Evolutionary conservation across 2,329 filamentous ascomycete species (phyloP).

Genomic region (Drechslerella stenobrocha): DNA sequence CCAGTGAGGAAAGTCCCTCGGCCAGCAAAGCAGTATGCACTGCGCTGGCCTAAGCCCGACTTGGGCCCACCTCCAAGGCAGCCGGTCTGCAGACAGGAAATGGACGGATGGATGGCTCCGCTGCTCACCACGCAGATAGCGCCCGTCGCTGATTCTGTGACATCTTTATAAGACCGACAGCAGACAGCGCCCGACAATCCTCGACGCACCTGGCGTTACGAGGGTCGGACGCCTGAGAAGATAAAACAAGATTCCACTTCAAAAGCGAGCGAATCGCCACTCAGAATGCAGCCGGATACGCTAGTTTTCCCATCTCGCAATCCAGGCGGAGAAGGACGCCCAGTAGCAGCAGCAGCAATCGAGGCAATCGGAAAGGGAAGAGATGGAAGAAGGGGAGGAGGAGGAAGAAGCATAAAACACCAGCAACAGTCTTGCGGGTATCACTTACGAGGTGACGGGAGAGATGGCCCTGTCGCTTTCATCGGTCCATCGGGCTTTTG

Average conservation of each 20-base stretch:
- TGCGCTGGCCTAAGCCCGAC: slow-evolving; percentile 44
- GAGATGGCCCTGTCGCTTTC: slow-evolving; percentile 41
- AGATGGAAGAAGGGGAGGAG: slow-evolving; percentile 9
- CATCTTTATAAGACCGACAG: slow-evolving; percentile 9
- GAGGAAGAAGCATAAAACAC: slow-evolving; percentile 4
- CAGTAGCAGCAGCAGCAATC: slow-evolving; percentile 9
- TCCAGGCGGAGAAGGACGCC: not conserved
- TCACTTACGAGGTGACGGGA: slow-evolving; percentile 41
- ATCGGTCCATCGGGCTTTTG: slow-evolving; percentile 47
- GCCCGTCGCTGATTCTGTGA: slow-evolving; percentile 24
- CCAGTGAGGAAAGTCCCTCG: slow-evolving; percentile 49
- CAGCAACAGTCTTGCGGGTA: slow-evolving; percentile 21
- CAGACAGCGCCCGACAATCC: slow-evolving; percentile 28
- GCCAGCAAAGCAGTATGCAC: slow-evolving; percentile 48
- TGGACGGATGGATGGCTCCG: not conserved
- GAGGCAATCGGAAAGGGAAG: slow-evolving; percentile 21
- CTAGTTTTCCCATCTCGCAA: slow-evolving; percentile 31
- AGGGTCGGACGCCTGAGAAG: slow-evolving; percentile 14
- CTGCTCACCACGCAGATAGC: slow-evolving; percentile 41
- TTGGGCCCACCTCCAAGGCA: slow-evolving; percentile 37
- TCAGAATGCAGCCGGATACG: slow-evolving; percentile 33
- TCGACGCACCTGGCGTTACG: slow-evolving; percentile 21
- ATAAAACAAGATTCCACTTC: slow-evolving; percentile 43
- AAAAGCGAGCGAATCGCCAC: slow-evolving; percentile 49
- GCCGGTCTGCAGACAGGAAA: not conserved